Base-by-base conservation (phyloP, 2,329 filamentous ascomycete genomes). In the Tolypocladium guangdongense region DNA sequence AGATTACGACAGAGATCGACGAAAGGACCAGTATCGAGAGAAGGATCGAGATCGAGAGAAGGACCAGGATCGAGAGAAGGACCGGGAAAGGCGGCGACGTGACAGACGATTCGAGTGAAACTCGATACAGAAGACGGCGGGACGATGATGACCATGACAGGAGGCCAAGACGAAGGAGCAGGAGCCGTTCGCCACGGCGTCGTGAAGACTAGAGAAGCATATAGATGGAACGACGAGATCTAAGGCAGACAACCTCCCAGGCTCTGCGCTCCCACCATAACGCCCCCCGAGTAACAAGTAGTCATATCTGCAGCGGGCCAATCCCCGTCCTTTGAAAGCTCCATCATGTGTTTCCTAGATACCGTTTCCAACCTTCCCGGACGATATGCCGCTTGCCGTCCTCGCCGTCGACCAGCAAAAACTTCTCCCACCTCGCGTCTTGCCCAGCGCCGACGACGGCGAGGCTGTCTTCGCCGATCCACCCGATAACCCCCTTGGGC, bases 401-500 rank as follows among this genome's bases (percentile, higher is more conserved):
- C 24, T 84, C 79, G 16, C 79, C 80, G 53, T 86, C 78, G n/a
- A 77, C 77, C 51, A 95, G 74, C 22, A 84, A 74, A 62, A 95
- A 96, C 56, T 87, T 90, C 72, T 96, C 90, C 90, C 91, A 96
- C 50, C 87, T 78, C 18, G 87, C 87, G 65, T 93, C 88, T 55
- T 80, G 78, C 0, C 90, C 90, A 1, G 88, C 87, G 4, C 90
- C 87, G 50, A 95, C 75, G 1, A 95, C 84, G 1, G 91, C 72
- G 12, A 96, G 72, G 18, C 80, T 87, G 24, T 82, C 74, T 58
- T 96, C 87, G 58, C 83, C 78, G 11, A 84, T 77, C 90, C 95
- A 97, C 2, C 90, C 90, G 54, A 96, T 78, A 8, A 93, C 73
- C 0, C 93, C 93, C 66, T 95, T 96, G 12, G 84, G 79, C 16